A percentile compares a stretch with the other conserved stretches of the same genome.
These are phyloP conservation scores for Hericium rajendrae DNA, from an alignment of 768 basidiomycete species.

Conservation along the genomic window DNA sequence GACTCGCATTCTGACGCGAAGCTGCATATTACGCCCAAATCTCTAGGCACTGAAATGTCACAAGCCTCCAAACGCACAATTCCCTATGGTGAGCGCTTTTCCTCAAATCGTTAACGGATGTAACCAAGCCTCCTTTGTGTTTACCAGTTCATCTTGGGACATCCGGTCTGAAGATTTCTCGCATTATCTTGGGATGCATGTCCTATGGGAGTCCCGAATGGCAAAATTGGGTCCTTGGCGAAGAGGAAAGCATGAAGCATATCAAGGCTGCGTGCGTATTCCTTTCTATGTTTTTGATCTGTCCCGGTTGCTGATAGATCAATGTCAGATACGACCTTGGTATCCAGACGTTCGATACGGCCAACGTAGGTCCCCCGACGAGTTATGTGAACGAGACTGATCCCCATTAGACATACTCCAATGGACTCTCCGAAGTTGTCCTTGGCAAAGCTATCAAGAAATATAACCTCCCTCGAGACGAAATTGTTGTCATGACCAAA, in stretches of 20 bases:
- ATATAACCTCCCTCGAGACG: conserved; percentile 35
- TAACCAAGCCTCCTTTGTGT: neutral
- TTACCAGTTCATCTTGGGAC: conserved; percentile 19
- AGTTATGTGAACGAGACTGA: neutral
- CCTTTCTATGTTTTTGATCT: neutral
- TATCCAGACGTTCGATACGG: conserved; percentile 32
- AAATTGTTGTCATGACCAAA: conserved; percentile 45
- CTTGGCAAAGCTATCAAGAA: conserved; percentile 39
- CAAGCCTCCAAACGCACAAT: no score
- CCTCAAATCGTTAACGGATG: no score
- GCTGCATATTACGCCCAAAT: no score
- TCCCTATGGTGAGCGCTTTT: no score
- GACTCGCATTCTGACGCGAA: no score
- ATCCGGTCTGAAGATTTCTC: conserved; percentile 21
- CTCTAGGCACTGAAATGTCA: no score
- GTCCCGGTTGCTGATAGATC: neutral
- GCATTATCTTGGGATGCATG: conserved; percentile 26
- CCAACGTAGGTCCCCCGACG: conserved; percentile 16
- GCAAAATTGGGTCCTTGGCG: conserved; percentile 27
- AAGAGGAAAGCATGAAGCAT: conserved; percentile 28
- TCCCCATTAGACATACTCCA: conserved; percentile 29
- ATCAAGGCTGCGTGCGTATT: conserved; percentile 32
- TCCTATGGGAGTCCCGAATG: conserved; percentile 23
- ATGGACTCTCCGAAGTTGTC: conserved; percentile 33
- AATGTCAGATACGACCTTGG: conserved; percentile 23